These are phyloP conservation scores for Isabelozyma heimii DNA, from an alignment of 805 yeast genomes.

Conservation along the genomic window DNA sequence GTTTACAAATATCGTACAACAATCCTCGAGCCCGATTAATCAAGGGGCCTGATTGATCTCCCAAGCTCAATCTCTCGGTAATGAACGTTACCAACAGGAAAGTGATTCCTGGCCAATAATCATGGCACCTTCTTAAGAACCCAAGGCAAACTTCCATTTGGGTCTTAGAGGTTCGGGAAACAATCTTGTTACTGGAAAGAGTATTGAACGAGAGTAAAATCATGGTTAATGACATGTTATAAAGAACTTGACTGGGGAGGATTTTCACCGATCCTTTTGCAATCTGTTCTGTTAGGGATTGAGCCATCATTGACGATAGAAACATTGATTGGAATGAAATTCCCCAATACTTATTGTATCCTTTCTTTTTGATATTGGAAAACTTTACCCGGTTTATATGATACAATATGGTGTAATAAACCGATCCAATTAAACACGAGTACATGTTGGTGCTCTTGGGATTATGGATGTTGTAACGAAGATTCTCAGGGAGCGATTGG, in stretches of 20 bases:
- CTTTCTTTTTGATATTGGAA: conserved; percentile 1
- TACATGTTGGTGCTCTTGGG: conserved; percentile 1
- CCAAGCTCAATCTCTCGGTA: conserved; percentile 1
- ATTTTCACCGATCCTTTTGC: background rate
- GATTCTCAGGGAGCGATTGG: conserved; percentile 1
- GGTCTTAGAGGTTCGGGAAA: conserved; percentile 5
- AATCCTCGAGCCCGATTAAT: conserved; percentile 2
- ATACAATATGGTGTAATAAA: conserved; percentile 4
- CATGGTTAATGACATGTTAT: conserved; percentile 5
- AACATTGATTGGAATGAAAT: conserved; percentile 6
- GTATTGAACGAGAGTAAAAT: conserved; percentile 7
- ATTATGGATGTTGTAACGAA: conserved; percentile 2
- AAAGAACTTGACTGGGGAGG: conserved; percentile 5
- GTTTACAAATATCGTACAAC: background rate
- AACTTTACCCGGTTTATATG: conserved; percentile 8
- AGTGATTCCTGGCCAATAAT: conserved; percentile 9
- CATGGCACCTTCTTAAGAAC: conserved; percentile 3
- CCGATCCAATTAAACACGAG: conserved; percentile 1
- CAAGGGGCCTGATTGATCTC: background rate
- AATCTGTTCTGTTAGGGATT: background rate
- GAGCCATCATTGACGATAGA: conserved; percentile 1
- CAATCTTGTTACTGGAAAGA: conserved; percentile 6
- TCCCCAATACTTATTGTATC: conserved; percentile 5
- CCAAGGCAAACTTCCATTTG: conserved; percentile 5
- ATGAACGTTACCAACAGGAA: conserved; percentile 5